Evolutionary conservation across 805 yeast genomes (phyloP).

Genomic region (Clavispora vitiphila): DNA sequence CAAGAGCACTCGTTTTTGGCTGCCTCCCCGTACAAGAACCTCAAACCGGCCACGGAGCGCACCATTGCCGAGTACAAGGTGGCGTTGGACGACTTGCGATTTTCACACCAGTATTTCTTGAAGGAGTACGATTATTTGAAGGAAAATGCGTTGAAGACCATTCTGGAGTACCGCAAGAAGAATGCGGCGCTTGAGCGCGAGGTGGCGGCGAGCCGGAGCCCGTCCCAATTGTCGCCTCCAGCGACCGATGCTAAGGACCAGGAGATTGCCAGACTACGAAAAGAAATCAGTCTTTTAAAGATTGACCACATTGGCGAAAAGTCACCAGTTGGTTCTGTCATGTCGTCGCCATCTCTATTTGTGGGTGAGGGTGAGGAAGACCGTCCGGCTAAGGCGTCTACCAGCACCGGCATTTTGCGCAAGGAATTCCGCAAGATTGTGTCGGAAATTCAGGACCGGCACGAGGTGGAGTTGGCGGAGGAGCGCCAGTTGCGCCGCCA

Average conservation of each 20-base stretch:
- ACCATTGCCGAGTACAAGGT: slow-evolving; percentile 40
- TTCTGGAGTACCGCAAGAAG: slow-evolving; percentile 51
- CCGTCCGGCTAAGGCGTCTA: slow-evolving; percentile 8
- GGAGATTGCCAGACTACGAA: slow-evolving; percentile 40
- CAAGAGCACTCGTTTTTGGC: slow-evolving; percentile 27
- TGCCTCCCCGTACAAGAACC: slow-evolving; percentile 18
- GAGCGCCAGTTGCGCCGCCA: slow-evolving; percentile 50
- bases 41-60: slow-evolving; percentile 15
- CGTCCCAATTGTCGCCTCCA: slow-evolving; percentile 4
- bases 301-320: slow-evolving; percentile 41
- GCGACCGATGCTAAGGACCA: slow-evolving; percentile 25
- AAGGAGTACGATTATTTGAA: slow-evolving; percentile 67
- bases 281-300: slow-evolving; percentile 40
- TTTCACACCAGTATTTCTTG: slow-evolving; percentile 65
- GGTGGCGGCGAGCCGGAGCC: slow-evolving; percentile 21
- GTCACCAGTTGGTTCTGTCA: slow-evolving; percentile 7
- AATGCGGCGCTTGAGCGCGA: slow-evolving; percentile 49
- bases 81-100: slow-evolving; percentile 63
- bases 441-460: slow-evolving; percentile 54
- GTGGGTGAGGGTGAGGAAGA: slow-evolving; percentile 15
- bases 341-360: slow-evolving; percentile 6
- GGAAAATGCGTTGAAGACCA: slow-evolving; percentile 46
- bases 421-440: slow-evolving; percentile 66
- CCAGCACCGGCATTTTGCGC: slow-evolving; percentile 52
- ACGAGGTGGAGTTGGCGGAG: slow-evolving; percentile 52